Conservation (phyloP, 2,329 filamentous ascomycete species). For the Fusarium robinianum region DNA sequence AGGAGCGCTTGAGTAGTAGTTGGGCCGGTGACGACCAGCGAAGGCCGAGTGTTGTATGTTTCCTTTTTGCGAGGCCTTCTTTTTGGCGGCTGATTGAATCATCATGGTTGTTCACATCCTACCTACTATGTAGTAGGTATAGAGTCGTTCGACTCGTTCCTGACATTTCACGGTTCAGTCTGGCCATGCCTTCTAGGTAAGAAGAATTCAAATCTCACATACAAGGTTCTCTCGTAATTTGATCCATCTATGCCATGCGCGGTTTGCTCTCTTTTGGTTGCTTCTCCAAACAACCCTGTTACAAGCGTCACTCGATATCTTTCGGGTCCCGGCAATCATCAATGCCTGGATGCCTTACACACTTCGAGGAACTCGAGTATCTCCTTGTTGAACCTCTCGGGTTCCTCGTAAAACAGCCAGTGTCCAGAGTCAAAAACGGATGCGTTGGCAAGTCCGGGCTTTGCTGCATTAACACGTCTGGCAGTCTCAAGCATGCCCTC, state of each 20-base stretch:
- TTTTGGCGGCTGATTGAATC: background rate
- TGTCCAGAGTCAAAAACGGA: slow-evolving; percentile 35
- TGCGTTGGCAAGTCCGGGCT: slow-evolving; percentile 25
- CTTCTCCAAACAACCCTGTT: too few relatives aligned
- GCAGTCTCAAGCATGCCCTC: slow-evolving; percentile 36
- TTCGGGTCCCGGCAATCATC: too few relatives aligned
- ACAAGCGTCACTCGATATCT: too few relatives aligned
- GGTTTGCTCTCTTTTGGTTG: background rate
- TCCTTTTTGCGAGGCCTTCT: background rate
- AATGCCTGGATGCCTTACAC: slow-evolving; percentile 16
- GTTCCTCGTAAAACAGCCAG: slow-evolving; percentile 37
- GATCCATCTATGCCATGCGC: too few relatives aligned
- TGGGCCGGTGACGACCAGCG: slow-evolving; percentile 11
- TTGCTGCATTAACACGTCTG: slow-evolving; percentile 26
- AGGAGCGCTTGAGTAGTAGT: slow-evolving; percentile 12
- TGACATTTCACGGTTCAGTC: too few relatives aligned
- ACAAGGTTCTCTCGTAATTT: too few relatives aligned
- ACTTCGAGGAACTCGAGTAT: slow-evolving; percentile 27
- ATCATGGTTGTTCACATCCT: background rate
- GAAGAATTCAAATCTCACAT: too few relatives aligned
- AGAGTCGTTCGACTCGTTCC: background rate
- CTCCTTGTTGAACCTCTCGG: slow-evolving; percentile 34
- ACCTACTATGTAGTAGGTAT: background rate
- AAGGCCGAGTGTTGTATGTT: slow-evolving; percentile 15
- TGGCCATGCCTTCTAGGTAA: too few relatives aligned